Conservation (phyloP, 495 filamentous ascomycete genomes). For the Podospora comata region DNA sequence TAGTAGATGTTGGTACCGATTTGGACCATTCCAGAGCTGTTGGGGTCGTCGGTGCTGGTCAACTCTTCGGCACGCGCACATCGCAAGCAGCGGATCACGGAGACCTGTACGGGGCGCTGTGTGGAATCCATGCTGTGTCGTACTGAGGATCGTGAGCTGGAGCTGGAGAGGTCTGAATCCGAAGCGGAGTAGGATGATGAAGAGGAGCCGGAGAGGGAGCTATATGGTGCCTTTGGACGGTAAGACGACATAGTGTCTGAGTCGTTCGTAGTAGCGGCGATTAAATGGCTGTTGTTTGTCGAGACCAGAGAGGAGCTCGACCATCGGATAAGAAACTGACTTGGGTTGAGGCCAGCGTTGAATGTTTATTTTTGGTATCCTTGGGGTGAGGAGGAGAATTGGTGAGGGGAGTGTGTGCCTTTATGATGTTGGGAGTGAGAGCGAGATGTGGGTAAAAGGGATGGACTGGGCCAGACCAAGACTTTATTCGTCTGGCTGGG, state of each 20-base stretch:
- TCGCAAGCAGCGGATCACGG: conserved; percentile 53
- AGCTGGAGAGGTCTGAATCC: conserved; percentile 40
- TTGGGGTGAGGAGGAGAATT: conserved; percentile 6
- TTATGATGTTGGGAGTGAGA: conserved; percentile 2
- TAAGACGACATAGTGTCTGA: conserved; percentile 33
- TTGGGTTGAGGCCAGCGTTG: conserved; percentile 1
- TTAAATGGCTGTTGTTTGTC: conserved; percentile 6
- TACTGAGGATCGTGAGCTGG: conserved; percentile 23
- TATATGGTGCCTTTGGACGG: conserved; percentile 39
- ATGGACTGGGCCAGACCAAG: conserved; percentile 29
- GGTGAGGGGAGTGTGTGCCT: conserved; percentile 2
- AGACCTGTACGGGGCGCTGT: conserved; percentile 45
- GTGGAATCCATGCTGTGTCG: conserved; percentile 43
- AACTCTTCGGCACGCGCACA: conserved; percentile 55
- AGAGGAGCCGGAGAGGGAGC: conserved; percentile 35
- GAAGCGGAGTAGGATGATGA: conserved; percentile 40
- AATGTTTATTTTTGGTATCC: conserved; percentile 6
- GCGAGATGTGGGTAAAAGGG: conserved; percentile 6
- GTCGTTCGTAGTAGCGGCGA: conserved; percentile 1
- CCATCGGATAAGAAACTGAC: conserved; percentile 9
- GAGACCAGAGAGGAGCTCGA: conserved; percentile 11
- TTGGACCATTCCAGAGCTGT: conserved; percentile 56
- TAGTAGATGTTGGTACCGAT: conserved; percentile 79
- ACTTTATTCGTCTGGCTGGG: conserved; percentile 14
- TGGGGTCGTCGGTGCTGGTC: conserved; percentile 53